Evolutionary conservation across 441 rosid species (phyloP).

Genomic region (Eruca vesicaria): DNA sequence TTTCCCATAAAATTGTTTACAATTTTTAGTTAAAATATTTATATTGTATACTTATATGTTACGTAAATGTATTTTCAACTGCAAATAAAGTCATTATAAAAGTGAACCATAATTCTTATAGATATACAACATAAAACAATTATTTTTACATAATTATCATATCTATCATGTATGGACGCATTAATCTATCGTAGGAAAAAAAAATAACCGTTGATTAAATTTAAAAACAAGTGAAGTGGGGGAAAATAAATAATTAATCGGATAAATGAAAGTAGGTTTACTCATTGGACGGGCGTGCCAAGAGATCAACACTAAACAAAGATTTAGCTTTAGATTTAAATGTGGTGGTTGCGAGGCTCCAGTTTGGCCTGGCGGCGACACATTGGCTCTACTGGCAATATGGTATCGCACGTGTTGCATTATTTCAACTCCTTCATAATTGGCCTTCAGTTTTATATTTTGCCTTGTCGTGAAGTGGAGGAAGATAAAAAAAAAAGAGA

Average conservation of each 20-base stretch:
- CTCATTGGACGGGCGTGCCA: slow-evolving; percentile 34
- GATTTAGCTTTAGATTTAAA: slow-evolving; percentile 21
- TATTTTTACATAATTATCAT: background rate
- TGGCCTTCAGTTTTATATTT: slow-evolving; percentile 15
- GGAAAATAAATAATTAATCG: background rate
- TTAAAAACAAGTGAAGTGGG: background rate
- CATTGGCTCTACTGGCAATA: slow-evolving; percentile 34
- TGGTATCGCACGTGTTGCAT: slow-evolving; percentile 36
- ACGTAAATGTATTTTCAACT: background rate
- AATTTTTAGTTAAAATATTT: background rate
- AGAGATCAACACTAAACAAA: slow-evolving; percentile 29
- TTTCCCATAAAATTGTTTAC: background rate
- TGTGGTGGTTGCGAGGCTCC: slow-evolving; percentile 33
- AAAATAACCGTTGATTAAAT: background rate
- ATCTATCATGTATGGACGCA: background rate
- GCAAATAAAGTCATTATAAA: background rate
- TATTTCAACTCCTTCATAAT: slow-evolving; percentile 31
- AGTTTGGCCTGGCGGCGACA: slow-evolving; percentile 38
- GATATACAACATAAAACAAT: background rate
- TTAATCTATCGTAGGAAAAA: background rate
- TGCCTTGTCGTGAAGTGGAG: slow-evolving; percentile 16
- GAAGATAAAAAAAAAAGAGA: background rate
- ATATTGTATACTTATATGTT: background rate
- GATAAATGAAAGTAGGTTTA: slow-evolving; percentile 19
- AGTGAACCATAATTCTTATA: background rate